phyloP scores from a whole-genome alignment of 768 basidiomycete species.

The Suillus occidentalis region DNA sequence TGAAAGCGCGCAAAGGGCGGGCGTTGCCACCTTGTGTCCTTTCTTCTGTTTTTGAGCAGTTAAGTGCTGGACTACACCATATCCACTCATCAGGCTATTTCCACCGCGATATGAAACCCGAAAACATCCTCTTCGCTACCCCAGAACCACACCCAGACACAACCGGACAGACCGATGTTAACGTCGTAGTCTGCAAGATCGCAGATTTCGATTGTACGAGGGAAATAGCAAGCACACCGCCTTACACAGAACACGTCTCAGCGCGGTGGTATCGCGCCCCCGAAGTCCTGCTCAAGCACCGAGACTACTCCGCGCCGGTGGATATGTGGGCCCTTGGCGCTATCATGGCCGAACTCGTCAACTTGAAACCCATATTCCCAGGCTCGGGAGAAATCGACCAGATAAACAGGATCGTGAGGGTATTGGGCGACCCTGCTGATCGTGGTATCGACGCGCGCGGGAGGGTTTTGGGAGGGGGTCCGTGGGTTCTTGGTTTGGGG shows the following conservation, averaged over 20 bases:
- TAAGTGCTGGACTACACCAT: conserved; percentile 88
- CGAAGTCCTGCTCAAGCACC: conserved; percentile 88
- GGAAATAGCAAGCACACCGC: conserved; percentile 83
- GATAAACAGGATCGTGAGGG: conserved; percentile 82
- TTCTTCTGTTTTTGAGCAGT: conserved; percentile 91
- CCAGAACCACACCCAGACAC: conserved; percentile 65
- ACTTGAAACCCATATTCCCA: conserved; percentile 92
- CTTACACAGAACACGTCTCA: conserved; percentile 98
- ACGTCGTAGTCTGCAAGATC: conserved; percentile 96
- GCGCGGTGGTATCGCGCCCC: conserved; percentile 99
- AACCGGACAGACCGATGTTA: conserved; percentile 78
- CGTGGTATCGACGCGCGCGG: conserved; percentile 76
- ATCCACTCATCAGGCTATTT: conserved; percentile 94
- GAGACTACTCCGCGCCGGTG: conserved; percentile 94
- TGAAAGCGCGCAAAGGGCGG: conserved; percentile 93
- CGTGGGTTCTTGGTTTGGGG: conserved; percentile 81
- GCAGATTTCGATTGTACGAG: conserved; percentile 97
- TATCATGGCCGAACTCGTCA: conserved; percentile 96
- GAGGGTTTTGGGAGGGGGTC: conserved; percentile 77
- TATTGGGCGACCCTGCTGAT: conserved; percentile 87
- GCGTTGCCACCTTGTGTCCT: conserved; percentile 93
- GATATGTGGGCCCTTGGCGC: conserved; percentile 99
- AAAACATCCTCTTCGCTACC: conserved; percentile 98
- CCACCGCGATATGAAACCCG: conserved; percentile 99
- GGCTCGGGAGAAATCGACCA: conserved; percentile 93